Percentiles rank a stretch among this genome's conserved stretches.
Conservation (phyloP, 495 filamentous ascomycete genomes). For the Evernia prunastri region DNA sequence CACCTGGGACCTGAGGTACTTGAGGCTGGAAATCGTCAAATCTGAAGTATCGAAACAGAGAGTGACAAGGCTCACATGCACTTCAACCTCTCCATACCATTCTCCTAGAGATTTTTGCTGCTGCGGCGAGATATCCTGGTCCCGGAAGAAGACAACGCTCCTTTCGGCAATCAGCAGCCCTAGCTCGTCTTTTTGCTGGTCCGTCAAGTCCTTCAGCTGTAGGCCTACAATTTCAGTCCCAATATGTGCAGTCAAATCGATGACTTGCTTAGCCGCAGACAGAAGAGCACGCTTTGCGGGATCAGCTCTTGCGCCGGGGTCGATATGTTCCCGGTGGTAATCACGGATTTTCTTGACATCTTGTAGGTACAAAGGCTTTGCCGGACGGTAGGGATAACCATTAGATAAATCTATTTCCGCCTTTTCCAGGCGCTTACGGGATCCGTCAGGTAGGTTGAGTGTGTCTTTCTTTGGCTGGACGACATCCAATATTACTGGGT, state of each 20-base stretch:
- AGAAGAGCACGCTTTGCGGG: conserved; percentile 59
- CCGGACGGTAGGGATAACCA: conserved; percentile 62
- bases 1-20: conserved; percentile 58
- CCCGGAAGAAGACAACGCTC: conserved; percentile 69
- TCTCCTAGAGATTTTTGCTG: conserved; percentile 62
- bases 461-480: conserved; percentile 53
- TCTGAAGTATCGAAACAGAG: background rate
- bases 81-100: conserved; percentile 58
- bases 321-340: conserved; percentile 50
- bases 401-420: conserved; percentile 57
- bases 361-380: conserved; percentile 57
- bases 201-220: conserved; percentile 61
- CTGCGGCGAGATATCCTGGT: conserved; percentile 64
- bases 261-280: conserved; percentile 59
- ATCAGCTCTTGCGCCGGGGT: conserved; percentile 59
- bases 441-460: conserved; percentile 48
- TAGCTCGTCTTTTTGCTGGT: conserved; percentile 64
- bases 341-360: conserved; percentile 59
- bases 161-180: conserved; percentile 64
- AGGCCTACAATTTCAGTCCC: conserved; percentile 66
- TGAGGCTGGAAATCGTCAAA: conserved; percentile 46
- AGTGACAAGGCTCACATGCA: conserved; percentile 47
- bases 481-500: conserved; percentile 32
- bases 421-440: conserved; percentile 52
- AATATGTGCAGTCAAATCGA: conserved; percentile 58